Base-by-base conservation (phyloP, 805 yeast species). In the Yamadazyma sp. region DNA sequence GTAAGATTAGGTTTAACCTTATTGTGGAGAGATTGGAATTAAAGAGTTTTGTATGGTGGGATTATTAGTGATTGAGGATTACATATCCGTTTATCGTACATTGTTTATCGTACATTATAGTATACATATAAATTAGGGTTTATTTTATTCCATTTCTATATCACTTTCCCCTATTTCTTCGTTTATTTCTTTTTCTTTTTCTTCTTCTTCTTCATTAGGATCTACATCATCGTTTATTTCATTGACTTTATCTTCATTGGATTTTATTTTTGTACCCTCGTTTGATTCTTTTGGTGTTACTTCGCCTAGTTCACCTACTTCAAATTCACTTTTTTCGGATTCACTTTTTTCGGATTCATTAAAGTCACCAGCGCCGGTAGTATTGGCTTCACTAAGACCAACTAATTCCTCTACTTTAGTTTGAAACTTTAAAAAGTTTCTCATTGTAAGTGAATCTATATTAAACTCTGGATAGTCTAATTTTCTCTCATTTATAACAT, bases 341-440 rank as follows among this genome's bases (percentile, higher is more conserved):
- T 24, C 46, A 14, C 6, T 14, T 9, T 14, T n/a, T 25, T 15
- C 45, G 29, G 30, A 35, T 31, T 24, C 46, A 14, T n/a, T n/a
- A n/a, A n/a, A n/a, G n/a, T n/a, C n/a, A n/a, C n/a, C n/a, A n/a
- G n/a, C n/a, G n/a, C n/a, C n/a, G n/a, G n/a, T n/a, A n/a, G n/a
- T n/a, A n/a, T n/a, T n/a, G 0, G 70, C 60, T 34, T 48, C 49
- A n/a, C n/a, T n/a, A n/a, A n/a, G n/a, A 24, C 43, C 48, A 12
- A 49, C 40, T 18, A 51, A 38, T 5, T 48, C 58, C 5, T 49
- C 47, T 4, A 65, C 55, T n/a, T 29, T 21, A 6, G 47, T 43
- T 16, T 49, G 47, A 38, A 65, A 65, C 21, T 53, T 53, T 10
- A 58, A 62, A 21, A 66, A 52, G 22, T 53, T 58, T 37, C 48